Percentiles rank a stretch among this genome's conserved stretches.
Evolutionary conservation across 495 filamentous ascomycete species (phyloP).

Genomic region (Aspergillus asperescens): DNA sequence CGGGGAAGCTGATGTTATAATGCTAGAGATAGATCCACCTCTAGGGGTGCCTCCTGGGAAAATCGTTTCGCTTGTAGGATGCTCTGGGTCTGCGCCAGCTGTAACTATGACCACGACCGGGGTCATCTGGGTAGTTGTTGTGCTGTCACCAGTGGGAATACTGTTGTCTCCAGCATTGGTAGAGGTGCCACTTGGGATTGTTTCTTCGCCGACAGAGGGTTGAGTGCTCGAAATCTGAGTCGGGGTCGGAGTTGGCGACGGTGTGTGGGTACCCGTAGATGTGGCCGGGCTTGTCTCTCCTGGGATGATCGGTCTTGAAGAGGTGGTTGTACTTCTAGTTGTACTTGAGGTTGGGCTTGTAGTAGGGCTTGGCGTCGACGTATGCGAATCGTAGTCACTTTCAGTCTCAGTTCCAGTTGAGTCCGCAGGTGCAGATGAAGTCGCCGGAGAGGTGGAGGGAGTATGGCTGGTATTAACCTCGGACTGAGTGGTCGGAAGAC

Average conservation of each 20-base stretch:
- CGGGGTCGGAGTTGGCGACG: not conserved
- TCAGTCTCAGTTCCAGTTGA: not conserved
- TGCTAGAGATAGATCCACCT: not conserved
- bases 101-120: constrained; percentile 11
- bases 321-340: not conserved
- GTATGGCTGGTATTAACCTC: not conserved
- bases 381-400: not conserved
- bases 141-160: not conserved
- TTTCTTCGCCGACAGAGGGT: not conserved
- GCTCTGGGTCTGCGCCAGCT: not conserved
- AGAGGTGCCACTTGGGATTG: not conserved
- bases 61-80: not conserved
- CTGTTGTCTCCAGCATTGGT: not conserved
- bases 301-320: not conserved
- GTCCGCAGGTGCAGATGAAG: not conserved
- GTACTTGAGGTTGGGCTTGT: not conserved
- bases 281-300: not conserved
- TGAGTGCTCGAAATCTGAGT: not conserved
- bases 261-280: not conserved
- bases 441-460: not conserved
- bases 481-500: not conserved
- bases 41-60: not conserved
- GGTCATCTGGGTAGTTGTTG: not conserved
- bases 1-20: not conserved
- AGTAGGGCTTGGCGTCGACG: not conserved